Percentiles rank a stretch among this genome's conserved stretches.
Conservation (phyloP, 306 rosid genomes). For the Oemleria cerasiformis region DNA sequence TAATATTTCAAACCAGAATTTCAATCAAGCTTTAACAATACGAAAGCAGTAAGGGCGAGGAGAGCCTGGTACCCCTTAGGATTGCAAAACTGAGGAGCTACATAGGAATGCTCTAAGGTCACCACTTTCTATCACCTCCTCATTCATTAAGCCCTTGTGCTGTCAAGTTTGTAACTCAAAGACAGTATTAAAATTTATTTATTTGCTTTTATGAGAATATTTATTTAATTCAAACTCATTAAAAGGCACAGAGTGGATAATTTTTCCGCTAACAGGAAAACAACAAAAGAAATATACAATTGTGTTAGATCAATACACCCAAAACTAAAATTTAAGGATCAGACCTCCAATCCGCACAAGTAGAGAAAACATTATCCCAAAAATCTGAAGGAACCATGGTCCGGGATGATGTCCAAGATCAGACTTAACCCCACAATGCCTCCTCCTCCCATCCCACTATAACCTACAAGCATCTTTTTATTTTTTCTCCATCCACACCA, state of each 20-base stretch:
- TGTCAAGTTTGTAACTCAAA: background rate
- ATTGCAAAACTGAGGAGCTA: background rate
- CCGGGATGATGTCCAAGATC: background rate
- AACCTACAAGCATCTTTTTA: background rate
- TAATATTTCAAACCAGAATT: background rate
- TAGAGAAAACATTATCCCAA: background rate
- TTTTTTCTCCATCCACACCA: background rate
- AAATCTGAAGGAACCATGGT: background rate
- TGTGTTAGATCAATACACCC: background rate
- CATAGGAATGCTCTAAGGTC: background rate
- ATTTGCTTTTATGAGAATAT: background rate
- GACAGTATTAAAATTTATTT: background rate
- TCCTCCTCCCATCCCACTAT: background rate
- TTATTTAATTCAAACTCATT: background rate
- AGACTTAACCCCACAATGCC: background rate
- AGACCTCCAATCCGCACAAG: background rate
- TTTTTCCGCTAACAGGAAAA: background rate
- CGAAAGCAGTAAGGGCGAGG: too few relatives aligned
- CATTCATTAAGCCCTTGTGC: background rate
- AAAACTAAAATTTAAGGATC: background rate
- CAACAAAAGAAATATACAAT: background rate
- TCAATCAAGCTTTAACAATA: background rate
- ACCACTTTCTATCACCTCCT: background rate
- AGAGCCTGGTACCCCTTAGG: background rate
- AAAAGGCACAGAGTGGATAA: background rate